Conservation (phyloP, 1,139 yeast genomes). For the Eremothecium cymbalariae region DNA sequence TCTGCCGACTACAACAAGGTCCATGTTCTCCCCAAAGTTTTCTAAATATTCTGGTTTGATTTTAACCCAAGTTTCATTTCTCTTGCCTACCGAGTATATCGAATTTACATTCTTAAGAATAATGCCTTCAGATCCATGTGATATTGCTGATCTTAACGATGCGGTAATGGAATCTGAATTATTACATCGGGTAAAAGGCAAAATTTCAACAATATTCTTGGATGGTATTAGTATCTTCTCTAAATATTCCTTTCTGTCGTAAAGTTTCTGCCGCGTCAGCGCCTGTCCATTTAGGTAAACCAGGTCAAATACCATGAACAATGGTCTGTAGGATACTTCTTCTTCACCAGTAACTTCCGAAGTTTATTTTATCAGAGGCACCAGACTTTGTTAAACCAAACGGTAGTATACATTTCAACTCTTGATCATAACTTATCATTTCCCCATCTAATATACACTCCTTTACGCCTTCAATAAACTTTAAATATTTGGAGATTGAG, state of each 20-base stretch:
- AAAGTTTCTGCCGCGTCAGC: conserved; percentile 46
- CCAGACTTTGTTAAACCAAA: conserved; percentile 72
- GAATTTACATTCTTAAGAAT: conserved; percentile 61
- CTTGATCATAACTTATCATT: conserved; percentile 79
- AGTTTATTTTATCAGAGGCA: conserved; percentile 43
- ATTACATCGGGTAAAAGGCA: conserved; percentile 40
- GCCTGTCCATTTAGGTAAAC: conserved; percentile 58
- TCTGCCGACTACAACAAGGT: conserved; percentile 70
- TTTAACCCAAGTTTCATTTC: conserved; percentile 68
- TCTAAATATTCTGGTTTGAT: conserved; percentile 85
- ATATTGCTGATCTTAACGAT: conserved; percentile 52
- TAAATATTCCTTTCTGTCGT: conserved; percentile 49
- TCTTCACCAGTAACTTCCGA: conserved; percentile 32
- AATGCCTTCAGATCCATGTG: conserved; percentile 70
- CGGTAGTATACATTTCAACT: conserved; percentile 53
- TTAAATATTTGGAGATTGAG: conserved; percentile 50
- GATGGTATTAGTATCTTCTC: conserved; percentile 39
- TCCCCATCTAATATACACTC: conserved; percentile 74
- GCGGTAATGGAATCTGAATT: conserved; percentile 46
- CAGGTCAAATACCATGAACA: conserved; percentile 65
- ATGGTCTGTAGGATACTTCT: conserved; percentile 40
- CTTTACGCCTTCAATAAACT: conserved; percentile 39
- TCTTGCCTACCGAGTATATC: conserved; percentile 50
- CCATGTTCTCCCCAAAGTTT: conserved; percentile 81
- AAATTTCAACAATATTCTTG: conserved; percentile 47